Evolutionary conservation across 2,329 filamentous ascomycete genomes (phyloP).

Genomic region (Ceratocystis alfenasii): DNA sequence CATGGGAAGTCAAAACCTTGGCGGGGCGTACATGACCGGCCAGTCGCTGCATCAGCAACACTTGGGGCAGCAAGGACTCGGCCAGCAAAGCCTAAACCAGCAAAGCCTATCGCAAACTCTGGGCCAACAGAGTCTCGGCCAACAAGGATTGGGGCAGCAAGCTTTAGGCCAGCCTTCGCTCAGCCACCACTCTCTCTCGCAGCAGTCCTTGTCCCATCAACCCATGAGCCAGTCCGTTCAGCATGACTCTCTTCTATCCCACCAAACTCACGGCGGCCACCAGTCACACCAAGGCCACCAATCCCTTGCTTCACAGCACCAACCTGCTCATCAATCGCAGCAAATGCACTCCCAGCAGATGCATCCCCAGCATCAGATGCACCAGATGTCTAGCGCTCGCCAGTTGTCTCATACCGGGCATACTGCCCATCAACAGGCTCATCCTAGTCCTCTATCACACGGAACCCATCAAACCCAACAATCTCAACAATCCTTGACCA

Average conservation of each 20-base stretch:
- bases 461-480: conserved; percentile 21
- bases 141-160: conserved; percentile 23
- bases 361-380: conserved; percentile 17
- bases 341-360: conserved; percentile 17
- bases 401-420: conserved; percentile 18
- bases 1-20: conserved; percentile 24
- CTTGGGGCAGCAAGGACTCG: conserved; percentile 25
- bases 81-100: conserved; percentile 27
- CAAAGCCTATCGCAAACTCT: conserved; percentile 24
- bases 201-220: conserved; percentile 19
- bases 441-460: conserved; percentile 18
- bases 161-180: conserved; percentile 10
- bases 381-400: conserved; percentile 18
- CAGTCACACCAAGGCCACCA: conserved; percentile 27
- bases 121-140: conserved; percentile 23
- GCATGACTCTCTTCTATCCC: conserved; percentile 35
- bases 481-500: conserved; percentile 21
- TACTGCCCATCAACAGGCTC: conserved; percentile 19
- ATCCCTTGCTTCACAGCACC: conserved; percentile 27
- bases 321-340: conserved; percentile 20
- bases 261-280: conserved; percentile 32
- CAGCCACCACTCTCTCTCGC: conserved; percentile 13
- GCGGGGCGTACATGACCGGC: conserved; percentile 26
- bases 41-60: conserved; percentile 28
- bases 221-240: conserved; percentile 31